Base-by-base conservation (phyloP, 495 filamentous ascomycete species). In the Talaromyces wortmannii region DNA sequence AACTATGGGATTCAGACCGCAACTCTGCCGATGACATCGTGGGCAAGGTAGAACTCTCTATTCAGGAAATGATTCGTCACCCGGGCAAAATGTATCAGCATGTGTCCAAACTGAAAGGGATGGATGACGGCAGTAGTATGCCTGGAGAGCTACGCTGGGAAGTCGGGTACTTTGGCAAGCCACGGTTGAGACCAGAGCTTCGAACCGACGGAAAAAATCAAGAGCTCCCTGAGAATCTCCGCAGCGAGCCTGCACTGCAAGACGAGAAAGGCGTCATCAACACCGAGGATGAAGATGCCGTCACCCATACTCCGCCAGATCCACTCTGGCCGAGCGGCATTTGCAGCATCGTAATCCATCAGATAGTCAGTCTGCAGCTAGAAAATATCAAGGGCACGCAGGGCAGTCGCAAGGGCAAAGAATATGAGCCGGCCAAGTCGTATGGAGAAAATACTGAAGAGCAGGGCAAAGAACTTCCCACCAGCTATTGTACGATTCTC, bases 111-210 rank as follows among this genome's bases (percentile, higher is more conserved):
- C 79, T 97, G 0, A 72, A 79, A 12, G 91, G 91, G 8, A 79
- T 92, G 64, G 86, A 92, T 52, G 83, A 89, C 43, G 91, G 83
- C 44, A 92, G 83, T 59, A 81, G 81, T 53, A 97, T 97, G 92
- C 92, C 92, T 0, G 92, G 92, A 48, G 84, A 96, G 63, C 75
- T 97, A 23, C 86, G 92, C 66, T 97, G 92, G 92, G 92, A 96
- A 66, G 91, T 97, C 45, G 92, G 92, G 6, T 97, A 86, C 70
- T 97, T 96, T 54, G 83, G 83, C 53, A 96, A 96, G 73, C 89
- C 92, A 4, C 81, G 90, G 55, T 86, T 96, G 69, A 77, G 92
- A 31, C 78, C 83, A 32, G 91, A 90, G 29, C 74, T 97, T 42
- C 76, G 89, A 7, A 95, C 90, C 5, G 87, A 95, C 67, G 92